Evolutionary conservation across 1,284 basidiomycete species (phyloP).

Genomic region (Ceratorhiza oryzae-sativae): DNA sequence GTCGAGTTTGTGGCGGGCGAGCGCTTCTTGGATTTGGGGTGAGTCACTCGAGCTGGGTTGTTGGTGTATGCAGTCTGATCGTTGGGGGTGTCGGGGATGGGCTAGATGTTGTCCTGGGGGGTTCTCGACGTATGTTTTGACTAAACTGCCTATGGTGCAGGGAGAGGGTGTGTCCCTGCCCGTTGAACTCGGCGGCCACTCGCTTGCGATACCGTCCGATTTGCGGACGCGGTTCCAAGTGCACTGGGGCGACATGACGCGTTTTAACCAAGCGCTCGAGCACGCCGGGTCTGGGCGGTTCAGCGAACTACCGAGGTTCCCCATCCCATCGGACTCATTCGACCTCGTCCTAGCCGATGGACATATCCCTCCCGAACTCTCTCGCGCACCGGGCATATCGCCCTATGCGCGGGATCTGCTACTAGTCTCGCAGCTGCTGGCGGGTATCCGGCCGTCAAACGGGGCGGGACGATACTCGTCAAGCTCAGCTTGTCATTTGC

Average conservation of each 20-base stretch:
- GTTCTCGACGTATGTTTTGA: conserved; percentile 35
- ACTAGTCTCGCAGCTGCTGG: conserved; percentile 50
- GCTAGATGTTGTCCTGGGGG: conserved; percentile 39
- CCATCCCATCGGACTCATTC: conserved; percentile 43
- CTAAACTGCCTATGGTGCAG: not conserved
- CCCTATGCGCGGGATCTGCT: conserved; percentile 46
- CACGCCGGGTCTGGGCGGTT: conserved; percentile 12
- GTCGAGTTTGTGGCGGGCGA: conserved; percentile 17
- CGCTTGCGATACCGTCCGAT: conserved; percentile 2
- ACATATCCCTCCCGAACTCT: conserved; percentile 44
- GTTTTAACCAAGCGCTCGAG: conserved; percentile 28
- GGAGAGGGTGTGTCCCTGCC: conserved; percentile 35
- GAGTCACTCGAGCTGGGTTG: not conserved
- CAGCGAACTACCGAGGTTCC: not conserved
- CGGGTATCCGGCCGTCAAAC: conserved; percentile 48
- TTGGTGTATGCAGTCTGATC: not conserved
- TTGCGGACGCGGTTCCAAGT: conserved; percentile 17
- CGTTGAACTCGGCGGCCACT: conserved; percentile 33
- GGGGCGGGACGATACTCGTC: conserved; percentile 50
- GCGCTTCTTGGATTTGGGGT: conserved; percentile 39
- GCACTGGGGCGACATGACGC: conserved; percentile 37
- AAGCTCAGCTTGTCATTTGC: conserved; percentile 49
- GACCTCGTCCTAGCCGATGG: conserved; percentile 53
- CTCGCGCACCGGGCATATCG: conserved; percentile 44
- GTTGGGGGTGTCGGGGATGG: not conserved